Base-by-base conservation (phyloP, 495 filamentous ascomycete genomes). In the Lophiostoma macrostomum region DNA sequence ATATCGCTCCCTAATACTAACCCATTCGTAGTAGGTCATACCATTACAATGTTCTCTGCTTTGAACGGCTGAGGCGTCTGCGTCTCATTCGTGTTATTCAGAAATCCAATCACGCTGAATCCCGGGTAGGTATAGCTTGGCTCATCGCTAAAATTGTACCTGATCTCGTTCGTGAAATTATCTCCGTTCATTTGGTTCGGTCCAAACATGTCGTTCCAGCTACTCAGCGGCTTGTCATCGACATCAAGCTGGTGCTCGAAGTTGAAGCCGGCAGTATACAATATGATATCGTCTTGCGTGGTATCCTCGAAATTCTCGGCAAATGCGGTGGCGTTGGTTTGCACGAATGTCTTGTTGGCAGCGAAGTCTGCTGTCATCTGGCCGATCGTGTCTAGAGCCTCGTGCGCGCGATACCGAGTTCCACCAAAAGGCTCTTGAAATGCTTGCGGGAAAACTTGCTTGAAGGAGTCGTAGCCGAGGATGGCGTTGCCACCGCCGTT, bases 401-500 rank as follows among this genome's bases (percentile, higher is more conserved):
- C 56, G 19, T 59, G 48, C 2, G 60, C 60, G 11, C 56, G 55
- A 27, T 43, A 59, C 1, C 56, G 42, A 11, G 47, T 58, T 30
- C 28, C 59, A 32, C 59, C 54, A 53, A 50, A 62, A 7, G 53
- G 53, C 14, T 43, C 53, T 39, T 56, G 34, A 6, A 32, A 24
- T 6, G 16, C 22, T 16, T 56, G 43, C 2, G 53, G 60, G 36
- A 63, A 63, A 20, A 60, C 49, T 24, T 63, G 60, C 24, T 58
- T 60, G 46, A 63, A 63, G 14, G 51, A 25, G 32, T 63, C 60
- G 42, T 54, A 63, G 4, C 55, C 55, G 13, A 55, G 50, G 28
- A 60, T 48, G 23, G 42, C 50, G 11, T 48, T 51, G 13, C 60
- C 60, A 12, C 60, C 60, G 14, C 51, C 60, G 25, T 63, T 63